A percentile compares a stretch with the other conserved stretches of the same genome.
These are phyloP conservation scores for Diatrype stigma DNA, from an alignment of 2,329 filamentous ascomycete species.

Conservation along the genomic window DNA sequence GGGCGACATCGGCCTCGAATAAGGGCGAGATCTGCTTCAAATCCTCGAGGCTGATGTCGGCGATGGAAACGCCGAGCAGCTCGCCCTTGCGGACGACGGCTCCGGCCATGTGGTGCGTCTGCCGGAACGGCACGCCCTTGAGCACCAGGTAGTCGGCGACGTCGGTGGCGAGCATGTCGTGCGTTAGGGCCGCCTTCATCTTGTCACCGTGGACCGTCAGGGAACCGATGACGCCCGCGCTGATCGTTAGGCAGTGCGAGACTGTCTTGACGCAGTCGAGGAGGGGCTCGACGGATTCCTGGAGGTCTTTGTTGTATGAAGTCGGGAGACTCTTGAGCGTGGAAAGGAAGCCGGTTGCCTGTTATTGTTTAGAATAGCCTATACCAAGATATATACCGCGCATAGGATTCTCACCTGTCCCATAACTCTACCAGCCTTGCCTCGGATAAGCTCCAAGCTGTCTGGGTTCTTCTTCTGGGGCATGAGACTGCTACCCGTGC, in stretches of 20 bases:
- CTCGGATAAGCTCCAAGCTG: slow-evolving; percentile 65
- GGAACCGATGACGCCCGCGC: slow-evolving; percentile 62
- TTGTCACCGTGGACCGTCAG: slow-evolving; percentile 65
- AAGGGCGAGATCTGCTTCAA: slow-evolving; percentile 60
- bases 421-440: slow-evolving; percentile 62
- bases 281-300: slow-evolving; percentile 82
- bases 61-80: slow-evolving; percentile 62
- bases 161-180: slow-evolving; percentile 78
- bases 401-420: slow-evolving; percentile 1
- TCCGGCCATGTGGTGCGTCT: slow-evolving; percentile 79
- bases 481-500: slow-evolving; percentile 73
- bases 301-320: slow-evolving; percentile 90
- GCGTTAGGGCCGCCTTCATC: slow-evolving; percentile 75
- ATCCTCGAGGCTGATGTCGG: slow-evolving; percentile 63
- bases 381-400: neutral
- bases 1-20: slow-evolving; percentile 63
- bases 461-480: slow-evolving; percentile 84
- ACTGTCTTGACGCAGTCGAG: slow-evolving; percentile 81
- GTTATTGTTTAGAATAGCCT: slow-evolving; percentile 3
- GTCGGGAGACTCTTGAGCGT: slow-evolving; percentile 68
- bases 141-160: slow-evolving; percentile 64
- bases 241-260: slow-evolving; percentile 76
- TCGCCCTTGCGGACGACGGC: slow-evolving; percentile 71
- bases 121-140: slow-evolving; percentile 73
- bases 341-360: slow-evolving; percentile 70